Base-by-base conservation (phyloP, 495 filamentous ascomycete species). In the Mytilinidion resinicola region DNA sequence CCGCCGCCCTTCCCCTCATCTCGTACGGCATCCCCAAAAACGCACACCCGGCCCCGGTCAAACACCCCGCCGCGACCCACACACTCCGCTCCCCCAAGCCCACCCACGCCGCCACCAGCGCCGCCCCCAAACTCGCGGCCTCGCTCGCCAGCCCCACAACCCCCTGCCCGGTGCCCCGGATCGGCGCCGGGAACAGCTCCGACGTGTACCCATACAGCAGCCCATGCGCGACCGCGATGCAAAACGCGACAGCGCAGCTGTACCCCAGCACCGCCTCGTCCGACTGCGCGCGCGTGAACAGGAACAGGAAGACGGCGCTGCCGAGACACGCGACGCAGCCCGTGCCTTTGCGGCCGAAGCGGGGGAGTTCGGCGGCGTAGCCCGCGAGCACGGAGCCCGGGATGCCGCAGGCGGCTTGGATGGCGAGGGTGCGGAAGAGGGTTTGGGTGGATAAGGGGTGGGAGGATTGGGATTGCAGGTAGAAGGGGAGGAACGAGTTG, bases 401-500 rank as follows among this genome's bases (percentile, higher is more conserved):
- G 15, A 46, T 46, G 42, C 42, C 14, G 14, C 42, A 46, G 42
- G 20, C 42, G 42, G 42, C 15, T 15, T 46, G 42, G 14, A 46
- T 46, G 12, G 20, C 42, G 15, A 46, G 20, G 12, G 14, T 46
- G 15, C 42, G 42, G 42, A 46, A 46, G 9, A 46, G 42, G 42
- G 42, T 46, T 2, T 11, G 7, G 42, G 9, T 46, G 15, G 42
- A 14, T 6, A n/a, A 1, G 8, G 42, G 82, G 9, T 46, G 42
- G 20, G 9, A 15, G 14, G 6, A 9, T 20, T 46, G 8, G 15
- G 20, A 17, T 15, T 46, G 9, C 9, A 46, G 12, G 42, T 14
- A 46, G 42, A 46, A 46, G 15, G 42, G 42, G 42, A 46, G 69
- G 69, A 82, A 82, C 17, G 78, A 76, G 63, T 82, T 82, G 78